Evolutionary conservation across 2,329 filamentous ascomycete species (phyloP), one percentile per base, ranked within the genome.

Genomic region (Microcyclospora pomicola): DNA sequence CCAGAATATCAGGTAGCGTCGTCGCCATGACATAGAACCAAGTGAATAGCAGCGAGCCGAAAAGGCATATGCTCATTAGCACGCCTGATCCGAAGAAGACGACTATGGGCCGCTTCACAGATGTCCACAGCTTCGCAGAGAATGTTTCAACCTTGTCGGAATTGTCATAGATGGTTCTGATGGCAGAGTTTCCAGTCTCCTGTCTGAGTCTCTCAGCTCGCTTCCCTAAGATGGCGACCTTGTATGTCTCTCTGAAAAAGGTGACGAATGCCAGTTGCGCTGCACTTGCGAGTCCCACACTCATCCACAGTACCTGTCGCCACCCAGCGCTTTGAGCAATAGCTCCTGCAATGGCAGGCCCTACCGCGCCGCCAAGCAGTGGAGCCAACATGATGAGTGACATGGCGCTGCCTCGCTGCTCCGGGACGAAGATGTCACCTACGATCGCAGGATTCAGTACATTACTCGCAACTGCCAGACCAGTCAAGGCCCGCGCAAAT

Each of bases 381-480:
- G 74, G 73, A 2, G 73, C 71, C 2, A 77, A 56, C 53, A 69
- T 69, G 34, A 77, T 59, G 33, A 72, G 42, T 48, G 67, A 72
- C 66, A 80, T 72, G 7, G 74, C 68, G 0, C 65, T 64, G 16
- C 75, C 75, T 12, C 73, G 62, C 51, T 72, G 60, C 38, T 78
- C 74, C 1, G 67, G 59, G 2, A 60, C 55, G 49, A 77, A 78
- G 44, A 79, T 69, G 51, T 80, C 76, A 16, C 75, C 75, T 13
- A 80, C 67, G 37, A 80, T 73, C 15, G 74, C 72, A 0, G 75
- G 75, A 44, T 70, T 75, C 13, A 80, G 61, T 6, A 78, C 73
- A 45, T 77, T 65, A 3, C 60, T 59, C 14, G 63, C 59, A 5
- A 68, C 65, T 31, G 61, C 57, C 27, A 62, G 46, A 31, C 62